Evolutionary conservation across 139 green algal species (phyloP).

Genomic region (Picochlorum sp.): DNA sequence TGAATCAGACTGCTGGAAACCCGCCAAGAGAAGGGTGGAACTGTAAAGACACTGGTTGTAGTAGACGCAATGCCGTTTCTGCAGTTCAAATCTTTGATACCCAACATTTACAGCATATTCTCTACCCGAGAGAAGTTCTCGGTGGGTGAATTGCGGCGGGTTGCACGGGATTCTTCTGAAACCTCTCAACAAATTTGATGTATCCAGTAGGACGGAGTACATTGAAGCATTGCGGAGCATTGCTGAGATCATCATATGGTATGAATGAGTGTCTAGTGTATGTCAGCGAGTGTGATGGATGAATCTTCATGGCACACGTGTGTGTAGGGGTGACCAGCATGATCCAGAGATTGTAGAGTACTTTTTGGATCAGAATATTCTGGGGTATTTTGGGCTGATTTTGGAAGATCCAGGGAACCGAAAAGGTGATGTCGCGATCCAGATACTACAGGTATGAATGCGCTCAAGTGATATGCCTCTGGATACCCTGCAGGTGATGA

Average conservation of each 20-base stretch:
- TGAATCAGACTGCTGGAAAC: too few relatives aligned
- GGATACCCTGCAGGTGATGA: background rate
- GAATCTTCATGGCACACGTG: background rate
- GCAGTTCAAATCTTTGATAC: too few relatives aligned
- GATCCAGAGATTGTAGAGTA: conserved; percentile 90
- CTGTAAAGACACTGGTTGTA: too few relatives aligned
- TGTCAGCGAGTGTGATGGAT: too few relatives aligned
- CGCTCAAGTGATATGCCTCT: background rate
- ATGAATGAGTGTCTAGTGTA: background rate
- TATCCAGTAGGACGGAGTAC: conserved; percentile 53
- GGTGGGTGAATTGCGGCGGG: conserved; percentile 27
- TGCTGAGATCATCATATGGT: conserved; percentile 95
- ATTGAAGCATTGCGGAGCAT: conserved; percentile 88
- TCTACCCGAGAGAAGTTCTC: background rate
- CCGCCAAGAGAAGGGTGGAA: too few relatives aligned
- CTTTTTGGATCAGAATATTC: conserved; percentile 89
- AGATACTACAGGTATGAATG: conserved; percentile 21
- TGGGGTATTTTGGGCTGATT: conserved; percentile 80
- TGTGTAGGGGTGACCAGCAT: conserved; percentile 87
- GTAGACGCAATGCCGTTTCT: too few relatives aligned
- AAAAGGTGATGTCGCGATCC: conserved; percentile 69
- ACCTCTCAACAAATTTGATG: conserved; percentile 30
- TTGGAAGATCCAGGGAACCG: conserved; percentile 66
- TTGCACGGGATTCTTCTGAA: conserved; percentile 32
- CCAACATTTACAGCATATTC: background rate